A percentile compares a stretch with the other conserved stretches of the same genome.
These are phyloP conservation scores for Kurtzmaniella natalensis DNA, from an alignment of 1,139 yeast species.

Conservation along the genomic window DNA sequence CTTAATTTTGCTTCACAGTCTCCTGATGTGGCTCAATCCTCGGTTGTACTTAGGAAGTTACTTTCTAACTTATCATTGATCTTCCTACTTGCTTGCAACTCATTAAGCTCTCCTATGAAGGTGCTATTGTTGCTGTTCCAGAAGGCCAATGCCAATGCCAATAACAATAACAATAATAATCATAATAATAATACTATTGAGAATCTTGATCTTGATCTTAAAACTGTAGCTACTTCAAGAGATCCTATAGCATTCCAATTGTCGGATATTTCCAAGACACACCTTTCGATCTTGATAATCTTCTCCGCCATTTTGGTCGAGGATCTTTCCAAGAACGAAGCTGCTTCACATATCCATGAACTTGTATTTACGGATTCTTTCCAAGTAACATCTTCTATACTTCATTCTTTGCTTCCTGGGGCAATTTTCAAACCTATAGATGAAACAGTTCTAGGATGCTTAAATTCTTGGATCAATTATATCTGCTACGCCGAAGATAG, in stretches of 20 bases:
- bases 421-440: slow-evolving; percentile 9
- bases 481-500: slow-evolving; percentile 31
- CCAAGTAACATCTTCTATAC: slow-evolving; percentile 14
- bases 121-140: slow-evolving; percentile 1
- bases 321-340: slow-evolving; percentile 42
- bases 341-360: slow-evolving; percentile 24
- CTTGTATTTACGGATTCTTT: slow-evolving; percentile 24
- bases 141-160: not conserved
- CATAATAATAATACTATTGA: no score
- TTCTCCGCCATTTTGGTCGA: slow-evolving; percentile 53
- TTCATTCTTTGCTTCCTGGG: slow-evolving; percentile 5
- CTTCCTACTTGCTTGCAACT: slow-evolving; percentile 29
- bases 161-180: no score
- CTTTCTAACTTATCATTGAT: slow-evolving; percentile 52
- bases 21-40: not conserved
- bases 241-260: no score
- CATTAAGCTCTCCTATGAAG: slow-evolving; percentile 1
- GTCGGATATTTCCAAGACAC: no score
- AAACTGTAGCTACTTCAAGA: no score
- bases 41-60: slow-evolving; percentile 24
- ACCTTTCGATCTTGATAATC: slow-evolving; percentile 11
- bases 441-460: slow-evolving; percentile 25
- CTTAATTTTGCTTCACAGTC: slow-evolving; percentile 1
- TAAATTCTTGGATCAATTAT: slow-evolving; percentile 33
- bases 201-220: no score